Evolutionary conservation across 192 early-diverging fungal species (phyloP), one percentile per base, ranked within the genome.

Genomic region (Oehlia diaphana): DNA sequence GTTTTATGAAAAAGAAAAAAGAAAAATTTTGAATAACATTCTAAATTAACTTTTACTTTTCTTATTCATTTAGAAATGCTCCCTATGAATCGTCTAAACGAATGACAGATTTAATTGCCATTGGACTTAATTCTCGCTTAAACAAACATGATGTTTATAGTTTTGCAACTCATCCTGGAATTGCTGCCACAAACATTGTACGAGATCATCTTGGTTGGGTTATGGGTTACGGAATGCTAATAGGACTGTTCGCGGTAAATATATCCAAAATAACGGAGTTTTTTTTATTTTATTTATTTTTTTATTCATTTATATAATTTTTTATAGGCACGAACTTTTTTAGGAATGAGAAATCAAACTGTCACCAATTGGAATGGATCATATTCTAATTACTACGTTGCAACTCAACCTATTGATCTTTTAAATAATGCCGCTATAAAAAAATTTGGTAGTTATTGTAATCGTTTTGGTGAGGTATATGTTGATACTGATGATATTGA

Each of bases 51-150:
- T 37, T 37, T 37, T 42, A 8, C 39, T 0, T 42, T 37, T 53
- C 14, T 74, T n/a, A 31, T 53, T 61, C 62, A 33, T 61, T 5
- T 21, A 74, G 84, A 1, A 63, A 47, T 5, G 33, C 58, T 35
- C 89, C 89, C 1, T 90, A 90, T 74, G 89, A 90, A 77, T 85
- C 86, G 12, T 89, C 88, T 1, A 90, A 90, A 75, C 88, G 87
- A 86, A 84, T 85, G 21, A 81, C 74, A 4, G 88, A 90, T 81
- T 65, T 90, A 10, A 33, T 87, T 53, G 80, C 83, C 0, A 77
- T 89, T 37, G 80, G 79, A 1, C 67, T 87, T 37, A 86, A 86
- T 79, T 23, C 21, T 14, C 28, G 42, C 5, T 37, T 73, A n/a
- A 80, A 74, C 37, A 72, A 70, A 78, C 79, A 70, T 37, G 68